Conservation (phyloP, 108 stramenopile species). For the Cyclotella sp. region DNA sequence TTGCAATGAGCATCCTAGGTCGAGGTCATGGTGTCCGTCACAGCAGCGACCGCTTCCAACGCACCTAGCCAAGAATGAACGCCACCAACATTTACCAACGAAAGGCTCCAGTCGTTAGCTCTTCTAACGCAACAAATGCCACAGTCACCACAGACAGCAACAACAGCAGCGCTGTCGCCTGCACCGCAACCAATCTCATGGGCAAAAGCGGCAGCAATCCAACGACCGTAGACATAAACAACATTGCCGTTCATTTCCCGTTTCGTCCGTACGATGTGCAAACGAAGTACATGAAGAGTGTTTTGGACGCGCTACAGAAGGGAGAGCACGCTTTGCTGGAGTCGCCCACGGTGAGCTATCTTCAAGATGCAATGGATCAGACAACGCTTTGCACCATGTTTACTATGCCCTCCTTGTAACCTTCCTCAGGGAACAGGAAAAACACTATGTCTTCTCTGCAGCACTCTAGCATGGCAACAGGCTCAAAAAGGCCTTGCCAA, state of each 20-base stretch:
- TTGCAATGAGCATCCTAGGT: too few species aligned
- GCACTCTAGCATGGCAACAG: conserved; percentile 88
- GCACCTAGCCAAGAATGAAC: neutral
- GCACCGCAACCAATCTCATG: neutral
- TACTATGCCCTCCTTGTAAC: neutral
- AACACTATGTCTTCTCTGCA: conserved; percentile 88
- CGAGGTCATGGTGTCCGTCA: too few species aligned
- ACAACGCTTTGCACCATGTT: neutral
- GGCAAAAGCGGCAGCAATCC: conserved; percentile 28
- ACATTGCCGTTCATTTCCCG: conserved; percentile 92
- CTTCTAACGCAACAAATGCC: neutral
- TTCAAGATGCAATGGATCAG: neutral
- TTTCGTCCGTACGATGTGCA: conserved; percentile 96
- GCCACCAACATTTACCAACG: conserved; percentile 19
- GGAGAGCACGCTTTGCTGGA: conserved; percentile 86
- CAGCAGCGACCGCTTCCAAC: too few species aligned
- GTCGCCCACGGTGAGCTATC: conserved; percentile 68
- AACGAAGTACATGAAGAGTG: conserved; percentile 90
- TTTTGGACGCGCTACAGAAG: conserved; percentile 82
- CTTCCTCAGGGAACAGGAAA: conserved; percentile 78
- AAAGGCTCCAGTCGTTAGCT: neutral
- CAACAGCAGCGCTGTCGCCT: neutral
- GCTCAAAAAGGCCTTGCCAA: conserved; percentile 32
- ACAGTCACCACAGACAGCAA: neutral
- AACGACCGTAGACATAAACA: conserved; percentile 72